These are phyloP conservation scores for Plantago elongata DNA, from an alignment of 257 asterid species.

Conservation along the genomic window DNA sequence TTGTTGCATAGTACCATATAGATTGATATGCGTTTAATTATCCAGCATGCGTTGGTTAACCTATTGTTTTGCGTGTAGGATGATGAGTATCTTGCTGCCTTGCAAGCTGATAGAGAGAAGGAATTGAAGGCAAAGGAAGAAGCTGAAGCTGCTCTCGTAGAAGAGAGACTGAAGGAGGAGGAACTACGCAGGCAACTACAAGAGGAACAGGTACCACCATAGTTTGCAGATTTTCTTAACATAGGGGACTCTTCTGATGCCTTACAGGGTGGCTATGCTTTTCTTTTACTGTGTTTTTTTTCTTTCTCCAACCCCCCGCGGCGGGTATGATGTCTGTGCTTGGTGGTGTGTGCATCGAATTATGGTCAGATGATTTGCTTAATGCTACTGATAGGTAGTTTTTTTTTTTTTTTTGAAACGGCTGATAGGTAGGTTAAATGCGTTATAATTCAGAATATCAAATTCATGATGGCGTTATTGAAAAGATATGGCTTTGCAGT, in stretches of 20 bases:
- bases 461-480: too few relatives aligned
- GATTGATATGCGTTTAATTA: constrained; percentile 7
- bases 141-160: constrained; percentile 85
- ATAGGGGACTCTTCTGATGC: background rate
- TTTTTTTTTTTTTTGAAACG: too few relatives aligned
- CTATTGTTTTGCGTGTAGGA: constrained; percentile 47
- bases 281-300: background rate
- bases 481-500: too few relatives aligned
- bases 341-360: too few relatives aligned
- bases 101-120: constrained; percentile 98
- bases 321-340: too few relatives aligned
- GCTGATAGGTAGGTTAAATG: too few relatives aligned
- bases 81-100: constrained; percentile 86
- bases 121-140: constrained; percentile 94
- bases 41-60: constrained; percentile 4
- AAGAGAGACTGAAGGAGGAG: constrained; percentile 76
- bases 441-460: too few relatives aligned
- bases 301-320: background rate
- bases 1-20: constrained; percentile 10
- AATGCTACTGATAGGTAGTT: too few relatives aligned
- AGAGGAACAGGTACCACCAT: constrained; percentile 61
- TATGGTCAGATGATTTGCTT: too few relatives aligned
- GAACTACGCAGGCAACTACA: constrained; percentile 50
- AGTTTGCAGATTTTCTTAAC: background rate
- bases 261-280: background rate